Base-by-base conservation (phyloP, 1,284 basidiomycete genomes). In the Cryptococcus sp. region DNA sequence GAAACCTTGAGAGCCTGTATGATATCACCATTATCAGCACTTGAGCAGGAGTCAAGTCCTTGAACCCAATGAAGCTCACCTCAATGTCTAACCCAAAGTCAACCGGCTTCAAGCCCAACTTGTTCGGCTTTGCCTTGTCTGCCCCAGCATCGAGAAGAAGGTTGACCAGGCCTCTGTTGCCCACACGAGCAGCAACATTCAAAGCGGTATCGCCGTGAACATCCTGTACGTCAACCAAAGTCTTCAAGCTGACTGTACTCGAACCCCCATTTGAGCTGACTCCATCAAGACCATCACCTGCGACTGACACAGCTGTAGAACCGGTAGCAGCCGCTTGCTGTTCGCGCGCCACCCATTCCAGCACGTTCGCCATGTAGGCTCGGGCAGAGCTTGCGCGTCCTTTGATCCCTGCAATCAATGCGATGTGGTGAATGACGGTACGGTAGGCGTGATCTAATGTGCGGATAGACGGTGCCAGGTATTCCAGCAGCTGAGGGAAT, bases 201-300 rank as follows among this genome's bases (percentile, higher is more conserved):
- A 99, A 78, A 5, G 93, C 91, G 0, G 96, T 98, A 74, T 99
- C 96, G 0, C 96, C 96, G 75, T 98, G 88, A 63, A 92, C 87
- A 75, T 99, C 96, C 78, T 94, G 92, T 41, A 96, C 81, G 77
- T 99, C 92, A 16, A 99, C 86, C 41, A 98, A 79, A 10, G 85
- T 87, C 69, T 84, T 83, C 72, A 94, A 89, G 56, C 55, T 63
- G 41, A 72, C 60, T 5, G 26, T 29, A 29, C 26, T 29, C 10
- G 54, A 37, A 22, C 20, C 52, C n/a, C 15, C 46, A 29, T 22
- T 45, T 16, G 48, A 10, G 13, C 26, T 37, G 48, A 13, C 44
- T 46, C 50, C 40, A 47, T 40, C 52, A 11, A 54, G 43, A 29
- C 43, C 45, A 40, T n/a, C 22, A 26, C 29, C 34, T 20, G 15